phyloP scores from a whole-genome alignment of 768 basidiomycete species.

The Tubosaeta sp. region DNA sequence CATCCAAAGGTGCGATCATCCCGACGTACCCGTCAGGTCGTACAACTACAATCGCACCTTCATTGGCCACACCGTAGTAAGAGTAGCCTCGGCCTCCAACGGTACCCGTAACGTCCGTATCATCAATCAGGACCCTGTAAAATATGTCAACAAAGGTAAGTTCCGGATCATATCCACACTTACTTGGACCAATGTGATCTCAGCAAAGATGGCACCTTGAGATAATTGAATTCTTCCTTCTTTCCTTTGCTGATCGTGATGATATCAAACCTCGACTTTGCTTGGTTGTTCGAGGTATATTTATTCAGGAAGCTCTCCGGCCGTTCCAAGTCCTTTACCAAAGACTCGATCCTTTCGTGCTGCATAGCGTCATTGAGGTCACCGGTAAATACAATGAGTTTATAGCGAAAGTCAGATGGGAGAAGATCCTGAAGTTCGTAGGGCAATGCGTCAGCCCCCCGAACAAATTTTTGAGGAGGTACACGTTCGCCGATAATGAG shows the following conservation, averaged over 20 bases:
- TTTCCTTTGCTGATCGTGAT: slow-evolving; percentile 24
- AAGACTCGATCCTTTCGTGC: slow-evolving; percentile 16
- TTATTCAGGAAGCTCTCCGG: slow-evolving; percentile 25
- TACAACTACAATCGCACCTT: slow-evolving; percentile 28
- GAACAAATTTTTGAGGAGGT: slow-evolving; percentile 43
- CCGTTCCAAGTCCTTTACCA: slow-evolving; percentile 27
- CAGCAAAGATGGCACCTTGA: slow-evolving; percentile 30
- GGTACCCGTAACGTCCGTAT: slow-evolving; percentile 39
- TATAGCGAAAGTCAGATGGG: slow-evolving; percentile 45
- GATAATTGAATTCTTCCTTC: slow-evolving; percentile 33
- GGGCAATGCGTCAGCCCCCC: slow-evolving; percentile 43
- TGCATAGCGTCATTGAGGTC: slow-evolving; percentile 25
- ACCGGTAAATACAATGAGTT: slow-evolving; percentile 45
- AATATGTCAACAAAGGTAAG: not conserved
- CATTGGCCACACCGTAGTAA: slow-evolving; percentile 41
- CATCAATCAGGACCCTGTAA: slow-evolving; percentile 59
- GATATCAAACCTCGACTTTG: slow-evolving; percentile 29
- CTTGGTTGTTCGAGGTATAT: slow-evolving; percentile 19
- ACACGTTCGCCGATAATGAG: slow-evolving; percentile 50
- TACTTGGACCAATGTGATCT: slow-evolving; percentile 42
- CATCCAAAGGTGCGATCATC: slow-evolving; percentile 45
- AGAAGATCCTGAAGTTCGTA: slow-evolving; percentile 49
- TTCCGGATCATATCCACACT: slow-evolving; percentile 4
- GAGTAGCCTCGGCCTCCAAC: slow-evolving; percentile 54
- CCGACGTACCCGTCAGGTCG: slow-evolving; percentile 55